Base-by-base conservation (phyloP, 345 rosid genomes). In the Aquilaria malaccensis region DNA sequence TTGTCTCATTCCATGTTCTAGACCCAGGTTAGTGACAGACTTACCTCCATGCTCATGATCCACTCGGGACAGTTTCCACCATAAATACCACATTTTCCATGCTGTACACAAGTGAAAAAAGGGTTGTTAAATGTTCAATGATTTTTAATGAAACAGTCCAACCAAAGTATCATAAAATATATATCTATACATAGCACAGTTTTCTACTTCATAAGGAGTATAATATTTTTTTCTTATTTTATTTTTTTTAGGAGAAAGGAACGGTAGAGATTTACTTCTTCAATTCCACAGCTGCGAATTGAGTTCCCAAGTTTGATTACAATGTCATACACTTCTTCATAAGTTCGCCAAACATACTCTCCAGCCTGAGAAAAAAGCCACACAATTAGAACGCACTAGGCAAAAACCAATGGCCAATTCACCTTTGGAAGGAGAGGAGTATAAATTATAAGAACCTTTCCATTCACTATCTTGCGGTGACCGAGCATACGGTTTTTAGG, bases 41-140 rank as follows among this genome's bases (percentile, higher is more conserved):
- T 41, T 77, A 92, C 98, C 99, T 95, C 93, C 99, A 95, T 91
- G 80, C 99, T 88, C 47, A 91, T 85, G 59, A 95, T 76, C 99
- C 99, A 95, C 76, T 91, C 93, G 6, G 97, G 62, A 48, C 79
- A 82, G 54, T 95, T 95, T 67, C 89, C 85, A 30, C 99, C 97
- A 71, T 85, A 95, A 67, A 95, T 88, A 53, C 99, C 99, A 70
- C 97, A 95, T 70, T 82, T 88, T 2, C 70, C 91, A 50, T 89
- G 81, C 97, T 95, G 72, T 14, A 63, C 56, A 64, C 64, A 32
- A 53, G 33, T 62, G 70, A 41, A 11, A 41, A 62, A 30, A 46
- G 1, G 11, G 22, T 37, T 13, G 46, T 52, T 13, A 49, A 50
- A 15, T 32, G 15, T 37, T 41, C 45, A 30, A 43, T 11, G 30